Evolutionary conservation across 176 grass and related monocot genomes (phyloP).

Genomic region (Canna indica): DNA sequence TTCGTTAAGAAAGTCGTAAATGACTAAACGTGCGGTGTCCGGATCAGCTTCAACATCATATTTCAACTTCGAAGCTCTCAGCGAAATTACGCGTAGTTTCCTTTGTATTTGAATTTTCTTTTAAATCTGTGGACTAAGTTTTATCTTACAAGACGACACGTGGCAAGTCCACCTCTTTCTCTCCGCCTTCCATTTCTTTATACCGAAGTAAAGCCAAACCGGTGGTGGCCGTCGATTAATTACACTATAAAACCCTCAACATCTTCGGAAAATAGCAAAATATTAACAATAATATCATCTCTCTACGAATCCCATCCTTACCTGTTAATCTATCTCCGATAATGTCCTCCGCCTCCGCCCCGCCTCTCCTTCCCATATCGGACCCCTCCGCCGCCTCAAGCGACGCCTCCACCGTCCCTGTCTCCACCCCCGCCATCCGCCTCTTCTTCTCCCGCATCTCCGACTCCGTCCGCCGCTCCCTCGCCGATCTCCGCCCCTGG

Average conservation of each 20-base stretch:
- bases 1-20: too few relatives aligned
- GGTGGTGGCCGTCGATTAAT: background rate
- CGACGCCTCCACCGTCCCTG: conserved; percentile 5
- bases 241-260: background rate
- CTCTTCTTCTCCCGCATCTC: conserved; percentile 53
- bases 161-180: background rate
- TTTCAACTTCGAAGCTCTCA: too few relatives aligned
- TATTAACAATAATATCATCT: background rate
- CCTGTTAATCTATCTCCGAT: background rate
- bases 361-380: conserved; percentile 61
- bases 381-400: conserved; percentile 13
- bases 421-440: conserved; percentile 47
- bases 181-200: background rate
- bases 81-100: too few relatives aligned
- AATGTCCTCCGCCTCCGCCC: conserved; percentile 21
- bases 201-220: background rate
- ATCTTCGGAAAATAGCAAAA: background rate
- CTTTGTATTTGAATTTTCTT: too few relatives aligned
- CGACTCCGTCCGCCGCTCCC: conserved; percentile 52
- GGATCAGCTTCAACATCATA: too few relatives aligned
- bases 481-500: conserved; percentile 63
- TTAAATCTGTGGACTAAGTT: too few relatives aligned
- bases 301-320: background rate
- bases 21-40: too few relatives aligned
- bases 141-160: background rate